Evolutionary conservation across 768 basidiomycete species (phyloP).

Genomic region (Suillus cothurnatus): DNA sequence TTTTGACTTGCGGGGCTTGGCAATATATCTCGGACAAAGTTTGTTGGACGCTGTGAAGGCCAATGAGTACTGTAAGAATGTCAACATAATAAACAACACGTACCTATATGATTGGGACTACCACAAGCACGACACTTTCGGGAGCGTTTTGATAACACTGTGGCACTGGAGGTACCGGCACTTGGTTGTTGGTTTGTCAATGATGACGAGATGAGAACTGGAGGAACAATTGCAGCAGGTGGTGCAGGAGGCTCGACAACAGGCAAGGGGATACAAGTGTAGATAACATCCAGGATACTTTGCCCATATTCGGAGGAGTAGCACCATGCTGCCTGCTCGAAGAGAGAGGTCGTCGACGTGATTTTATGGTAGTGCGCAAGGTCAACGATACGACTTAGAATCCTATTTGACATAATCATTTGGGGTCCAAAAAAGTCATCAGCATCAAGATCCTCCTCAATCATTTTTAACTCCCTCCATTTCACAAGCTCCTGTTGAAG

Average conservation of each 20-base stretch:
- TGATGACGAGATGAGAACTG: no score
- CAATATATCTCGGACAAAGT: no score
- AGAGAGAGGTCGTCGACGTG: neutral
- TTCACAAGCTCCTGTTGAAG: constrained; percentile 1
- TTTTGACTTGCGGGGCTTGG: neutral
- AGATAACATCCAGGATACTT: constrained; percentile 6
- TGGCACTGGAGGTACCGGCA: no score
- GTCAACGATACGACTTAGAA: constrained; percentile 28
- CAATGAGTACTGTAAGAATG: no score
- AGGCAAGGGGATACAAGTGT: neutral
- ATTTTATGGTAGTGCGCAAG: constrained; percentile 19
- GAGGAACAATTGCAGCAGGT: no score
- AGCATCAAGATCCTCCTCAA: constrained; percentile 4
- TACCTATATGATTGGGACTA: no score
- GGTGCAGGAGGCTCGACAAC: neutral
- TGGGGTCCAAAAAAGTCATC: constrained; percentile 11
- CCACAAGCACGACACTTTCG: no score
- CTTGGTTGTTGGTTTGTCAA: no score
- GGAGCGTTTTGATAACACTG: no score
- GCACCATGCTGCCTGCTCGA: constrained; percentile 26
- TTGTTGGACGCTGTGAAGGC: no score
- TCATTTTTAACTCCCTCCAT: constrained; percentile 6
- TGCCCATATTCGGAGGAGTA: constrained; percentile 10
- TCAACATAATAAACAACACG: no score
- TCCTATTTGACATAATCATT: constrained; percentile 20